Evolutionary conservation across 2,329 filamentous ascomycete species (phyloP).

Genomic region (Tolypocladium album): DNA sequence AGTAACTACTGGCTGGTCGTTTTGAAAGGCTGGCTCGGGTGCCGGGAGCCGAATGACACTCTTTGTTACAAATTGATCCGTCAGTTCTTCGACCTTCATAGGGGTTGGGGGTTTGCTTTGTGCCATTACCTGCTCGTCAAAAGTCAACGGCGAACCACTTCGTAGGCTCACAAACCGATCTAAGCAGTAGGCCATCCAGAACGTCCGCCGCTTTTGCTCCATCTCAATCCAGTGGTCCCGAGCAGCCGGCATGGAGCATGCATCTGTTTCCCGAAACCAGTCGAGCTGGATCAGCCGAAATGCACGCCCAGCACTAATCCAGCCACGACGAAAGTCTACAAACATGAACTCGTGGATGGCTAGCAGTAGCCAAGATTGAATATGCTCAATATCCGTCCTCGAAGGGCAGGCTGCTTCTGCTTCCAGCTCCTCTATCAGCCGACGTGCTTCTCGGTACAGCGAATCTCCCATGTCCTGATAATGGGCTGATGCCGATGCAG

Average conservation of each 20-base stretch:
- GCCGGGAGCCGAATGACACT: slow-evolving; percentile 22
- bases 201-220: slow-evolving; percentile 24
- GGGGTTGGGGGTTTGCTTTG: background rate
- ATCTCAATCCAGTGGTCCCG: slow-evolving; percentile 14
- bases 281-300: slow-evolving; percentile 25
- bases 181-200: slow-evolving; percentile 27
- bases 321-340: slow-evolving; percentile 19
- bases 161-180: slow-evolving; percentile 23
- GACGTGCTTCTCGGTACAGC: slow-evolving; percentile 5
- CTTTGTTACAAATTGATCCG: slow-evolving; percentile 5
- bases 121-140: slow-evolving; percentile 16
- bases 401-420: background rate
- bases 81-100: background rate
- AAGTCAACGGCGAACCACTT: slow-evolving; percentile 16
- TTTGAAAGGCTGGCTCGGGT: slow-evolving; percentile 23
- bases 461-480: slow-evolving; percentile 9
- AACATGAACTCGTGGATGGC: slow-evolving; percentile 25
- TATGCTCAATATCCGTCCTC: slow-evolving; percentile 13
- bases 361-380: slow-evolving; percentile 25
- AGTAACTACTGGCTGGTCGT: slow-evolving; percentile 11
- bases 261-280: slow-evolving; percentile 22
- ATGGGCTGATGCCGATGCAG: slow-evolving; percentile 20
- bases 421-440: slow-evolving; percentile 3
- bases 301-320: slow-evolving; percentile 24
- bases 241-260: slow-evolving; percentile 1